These are phyloP conservation scores for Leishmania turanica DNA, from an alignment of 208 protist species.

Conservation along the genomic window DNA sequence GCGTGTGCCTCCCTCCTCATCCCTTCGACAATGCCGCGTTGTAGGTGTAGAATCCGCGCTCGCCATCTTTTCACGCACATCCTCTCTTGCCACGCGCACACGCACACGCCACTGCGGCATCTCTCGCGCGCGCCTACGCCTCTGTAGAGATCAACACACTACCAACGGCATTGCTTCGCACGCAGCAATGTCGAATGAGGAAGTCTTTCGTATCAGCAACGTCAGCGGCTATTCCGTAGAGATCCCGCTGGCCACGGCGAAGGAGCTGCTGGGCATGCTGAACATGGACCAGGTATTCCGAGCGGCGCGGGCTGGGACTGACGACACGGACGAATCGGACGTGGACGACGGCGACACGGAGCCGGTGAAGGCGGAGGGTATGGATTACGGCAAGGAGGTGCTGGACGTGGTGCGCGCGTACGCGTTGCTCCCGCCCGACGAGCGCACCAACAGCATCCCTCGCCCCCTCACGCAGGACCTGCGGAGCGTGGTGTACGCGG, in stretches of 20 bases:
- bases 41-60: not conserved
- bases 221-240: conserved; percentile 25
- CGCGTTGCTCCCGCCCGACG: conserved; percentile 29
- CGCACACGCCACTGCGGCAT: not conserved
- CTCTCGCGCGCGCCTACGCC: not conserved
- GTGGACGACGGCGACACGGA: conserved; percentile 27
- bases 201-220: conserved; percentile 34
- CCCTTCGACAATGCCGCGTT: not conserved
- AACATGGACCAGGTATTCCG: conserved; percentile 35
- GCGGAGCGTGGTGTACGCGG: conserved; percentile 24
- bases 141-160: not conserved
- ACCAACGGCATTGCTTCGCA: not conserved
- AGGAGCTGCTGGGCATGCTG: conserved; percentile 36
- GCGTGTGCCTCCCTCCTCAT: not conserved
- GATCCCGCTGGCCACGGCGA: conserved; percentile 37
- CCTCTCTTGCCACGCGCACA: not conserved
- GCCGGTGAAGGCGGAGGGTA: conserved; percentile 41
- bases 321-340: conserved; percentile 23
- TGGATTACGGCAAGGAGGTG: conserved; percentile 37
- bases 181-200: conserved; percentile 18
- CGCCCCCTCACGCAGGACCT: conserved; percentile 44
- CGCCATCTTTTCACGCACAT: not conserved
- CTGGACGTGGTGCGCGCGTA: conserved; percentile 42
- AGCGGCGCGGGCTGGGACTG: conserved; percentile 18
- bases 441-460: conserved; percentile 42